A percentile compares a stretch with the other conserved stretches of the same genome.
phyloP scores from a whole-genome alignment of 2,329 filamentous ascomycete species.

The Elsinoe arachidis region DNA sequence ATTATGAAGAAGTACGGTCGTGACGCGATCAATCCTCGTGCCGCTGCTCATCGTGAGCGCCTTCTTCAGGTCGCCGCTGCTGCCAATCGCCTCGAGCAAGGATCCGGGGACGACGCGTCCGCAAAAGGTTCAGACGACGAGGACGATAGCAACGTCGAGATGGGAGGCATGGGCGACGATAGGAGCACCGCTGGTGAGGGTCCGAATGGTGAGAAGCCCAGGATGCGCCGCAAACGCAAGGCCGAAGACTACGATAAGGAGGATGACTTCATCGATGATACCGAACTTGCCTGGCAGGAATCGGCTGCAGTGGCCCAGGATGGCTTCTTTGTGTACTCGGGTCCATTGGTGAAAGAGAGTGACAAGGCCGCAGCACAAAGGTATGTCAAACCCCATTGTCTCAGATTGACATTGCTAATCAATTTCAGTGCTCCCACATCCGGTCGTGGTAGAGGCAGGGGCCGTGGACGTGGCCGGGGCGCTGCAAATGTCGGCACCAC shows the following conservation, averaged over 20 bases:
- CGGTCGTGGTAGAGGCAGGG: slow-evolving; percentile 45
- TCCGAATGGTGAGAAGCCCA: slow-evolving; percentile 62
- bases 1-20: slow-evolving; percentile 92
- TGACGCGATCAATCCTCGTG: slow-evolving; percentile 82
- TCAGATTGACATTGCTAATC: slow-evolving; percentile 42
- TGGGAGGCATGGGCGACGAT: slow-evolving; percentile 56
- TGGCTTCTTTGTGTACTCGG: slow-evolving; percentile 96
- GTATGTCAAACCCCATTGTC: slow-evolving; percentile 33
- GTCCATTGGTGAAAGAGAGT: slow-evolving; percentile 77
- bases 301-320: slow-evolving; percentile 89
- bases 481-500: slow-evolving; percentile 28
- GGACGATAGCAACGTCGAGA: slow-evolving; percentile 77
- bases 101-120: slow-evolving; percentile 67
- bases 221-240: slow-evolving; percentile 67
- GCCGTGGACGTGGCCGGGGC: slow-evolving; percentile 53
- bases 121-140: slow-evolving; percentile 61
- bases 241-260: slow-evolving; percentile 59
- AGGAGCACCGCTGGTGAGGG: slow-evolving; percentile 57
- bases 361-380: slow-evolving; percentile 63
- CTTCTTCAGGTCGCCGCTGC: slow-evolving; percentile 82
- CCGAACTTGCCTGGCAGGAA: slow-evolving; percentile 89
- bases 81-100: slow-evolving; percentile 74
- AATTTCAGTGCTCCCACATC: slow-evolving; percentile 33
- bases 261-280: slow-evolving; percentile 73
- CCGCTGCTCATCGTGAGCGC: slow-evolving; percentile 80